Conservation (phyloP, 2,329 filamentous ascomycete genomes). For the Akanthomyces lecanii region DNA sequence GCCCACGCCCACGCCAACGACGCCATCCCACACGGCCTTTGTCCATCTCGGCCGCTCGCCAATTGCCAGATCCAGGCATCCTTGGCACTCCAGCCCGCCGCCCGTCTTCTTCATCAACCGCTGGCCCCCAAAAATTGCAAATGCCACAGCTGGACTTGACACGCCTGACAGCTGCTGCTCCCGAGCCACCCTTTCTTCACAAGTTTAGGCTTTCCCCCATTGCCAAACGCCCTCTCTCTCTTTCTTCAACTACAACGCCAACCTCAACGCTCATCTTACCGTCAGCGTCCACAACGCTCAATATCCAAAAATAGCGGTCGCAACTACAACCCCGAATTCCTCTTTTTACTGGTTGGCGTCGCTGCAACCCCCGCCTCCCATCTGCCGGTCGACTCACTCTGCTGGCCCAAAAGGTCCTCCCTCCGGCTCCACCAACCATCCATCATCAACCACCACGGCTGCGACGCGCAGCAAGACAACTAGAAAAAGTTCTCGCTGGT, state of each 20-base stretch:
- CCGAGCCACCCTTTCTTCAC: background rate
- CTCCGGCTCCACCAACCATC: slow-evolving; percentile 7
- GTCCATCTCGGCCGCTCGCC: slow-evolving; percentile 12
- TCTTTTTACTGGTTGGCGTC: background rate
- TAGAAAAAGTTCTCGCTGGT: background rate
- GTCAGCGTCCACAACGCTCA: background rate
- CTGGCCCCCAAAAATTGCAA: slow-evolving; percentile 4
- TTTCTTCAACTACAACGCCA: background rate
- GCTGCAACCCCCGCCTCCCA: slow-evolving; percentile 1
- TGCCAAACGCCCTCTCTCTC: slow-evolving; percentile 1
- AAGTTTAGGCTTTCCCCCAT: background rate
- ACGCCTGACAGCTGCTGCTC: background rate
- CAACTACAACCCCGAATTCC: background rate
- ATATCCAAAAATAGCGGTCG: background rate
- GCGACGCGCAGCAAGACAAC: slow-evolving; percentile 8
- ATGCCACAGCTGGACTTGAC: background rate
- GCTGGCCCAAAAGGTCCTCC: slow-evolving; percentile 4
- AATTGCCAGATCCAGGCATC: slow-evolving; percentile 13
- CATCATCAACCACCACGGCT: slow-evolving; percentile 9
- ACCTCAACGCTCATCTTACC: slow-evolving; percentile 3
- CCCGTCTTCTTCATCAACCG: slow-evolving; percentile 1
- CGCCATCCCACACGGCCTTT: background rate
- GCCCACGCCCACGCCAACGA: too few relatives aligned
- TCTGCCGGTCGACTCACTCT: slow-evolving; percentile 13
- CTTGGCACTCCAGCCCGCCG: slow-evolving; percentile 2